Evolutionary conservation across 192 early-diverging fungal genomes (phyloP).

Genomic region (Bifiguratus adelaidae): DNA sequence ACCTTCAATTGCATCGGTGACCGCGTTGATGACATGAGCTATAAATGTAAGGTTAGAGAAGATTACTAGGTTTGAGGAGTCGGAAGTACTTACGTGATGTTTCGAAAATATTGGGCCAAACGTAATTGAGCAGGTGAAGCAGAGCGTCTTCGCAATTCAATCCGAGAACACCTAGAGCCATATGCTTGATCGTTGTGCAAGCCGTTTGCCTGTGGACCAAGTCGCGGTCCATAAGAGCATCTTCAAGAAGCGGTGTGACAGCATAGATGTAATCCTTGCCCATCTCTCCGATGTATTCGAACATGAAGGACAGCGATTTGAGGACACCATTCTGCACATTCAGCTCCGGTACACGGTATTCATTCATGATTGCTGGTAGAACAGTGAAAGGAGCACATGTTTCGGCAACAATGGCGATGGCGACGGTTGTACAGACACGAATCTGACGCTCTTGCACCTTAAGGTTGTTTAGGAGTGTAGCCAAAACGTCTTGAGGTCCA

Average conservation of each 20-base stretch:
- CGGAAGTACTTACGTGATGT: conserved; percentile 17
- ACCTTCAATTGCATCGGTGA: conserved; percentile 95
- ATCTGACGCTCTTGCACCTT: conserved; percentile 99
- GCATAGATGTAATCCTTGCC: conserved; percentile 98
- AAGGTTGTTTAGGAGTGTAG: conserved; percentile 95
- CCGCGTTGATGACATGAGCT: conserved; percentile 94
- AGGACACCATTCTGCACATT: conserved; percentile 99
- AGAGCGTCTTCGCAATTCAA: conserved; percentile 89
- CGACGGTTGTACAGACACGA: conserved; percentile 98
- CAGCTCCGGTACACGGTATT: conserved; percentile 97
- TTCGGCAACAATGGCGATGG: conserved; percentile 83
- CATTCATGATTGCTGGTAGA: conserved; percentile 96
- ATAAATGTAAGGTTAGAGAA: neutral
- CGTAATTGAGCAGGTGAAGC: conserved; percentile 87
- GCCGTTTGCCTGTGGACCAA: conserved; percentile 97
- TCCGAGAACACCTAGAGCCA: conserved; percentile 89
- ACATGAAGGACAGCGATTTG: conserved; percentile 90
- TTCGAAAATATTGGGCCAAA: conserved; percentile 99
- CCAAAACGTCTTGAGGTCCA: conserved; percentile 96
- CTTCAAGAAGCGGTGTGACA: conserved; percentile 88
- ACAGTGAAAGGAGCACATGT: conserved; percentile 96
- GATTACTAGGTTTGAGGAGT: neutral
- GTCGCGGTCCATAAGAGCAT: conserved; percentile 96
- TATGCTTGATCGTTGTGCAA: conserved; percentile 89
- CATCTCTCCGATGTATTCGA: conserved; percentile 99